Evolutionary conservation across 257 asterid species (phyloP).

Genomic region (Solanum sparsipilum): DNA sequence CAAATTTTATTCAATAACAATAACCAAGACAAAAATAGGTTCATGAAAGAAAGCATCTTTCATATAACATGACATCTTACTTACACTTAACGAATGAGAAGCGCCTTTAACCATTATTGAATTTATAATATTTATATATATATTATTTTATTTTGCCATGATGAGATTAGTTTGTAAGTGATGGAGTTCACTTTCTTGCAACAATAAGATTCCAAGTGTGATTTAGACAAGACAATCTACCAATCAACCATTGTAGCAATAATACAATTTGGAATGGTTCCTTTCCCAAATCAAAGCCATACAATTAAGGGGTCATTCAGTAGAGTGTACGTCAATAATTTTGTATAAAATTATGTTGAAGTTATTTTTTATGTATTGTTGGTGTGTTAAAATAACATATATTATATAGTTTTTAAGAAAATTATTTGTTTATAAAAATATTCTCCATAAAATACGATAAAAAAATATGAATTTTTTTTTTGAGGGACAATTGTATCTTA

Average conservation of each 20-base stretch:
- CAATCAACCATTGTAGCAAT: not conserved
- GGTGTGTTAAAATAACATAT: too few relatives aligned
- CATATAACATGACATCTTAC: not conserved
- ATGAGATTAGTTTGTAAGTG: not conserved
- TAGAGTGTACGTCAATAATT: not conserved
- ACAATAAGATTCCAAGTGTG: not conserved
- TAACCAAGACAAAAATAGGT: not conserved
- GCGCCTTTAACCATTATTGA: not conserved
- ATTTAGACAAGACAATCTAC: not conserved
- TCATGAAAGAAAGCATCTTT: not conserved
- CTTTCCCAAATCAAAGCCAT: not conserved
- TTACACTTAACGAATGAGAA: not conserved
- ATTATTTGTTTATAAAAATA: too few relatives aligned
- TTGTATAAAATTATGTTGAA: too few relatives aligned
- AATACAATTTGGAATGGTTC: not conserved
- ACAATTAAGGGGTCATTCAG: not conserved
- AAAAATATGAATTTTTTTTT: too few relatives aligned
- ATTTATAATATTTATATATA: too few relatives aligned
- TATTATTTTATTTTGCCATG: too few relatives aligned
- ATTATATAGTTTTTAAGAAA: too few relatives aligned
- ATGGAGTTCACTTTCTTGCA: not conserved
- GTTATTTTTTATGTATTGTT: too few relatives aligned
- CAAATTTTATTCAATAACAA: not conserved
- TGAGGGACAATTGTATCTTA: too few relatives aligned
- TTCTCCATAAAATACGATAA: too few relatives aligned